These are phyloP conservation scores for Xylariaceae sp. DNA, from an alignment of 2,329 filamentous ascomycete genomes.

Conservation along the genomic window DNA sequence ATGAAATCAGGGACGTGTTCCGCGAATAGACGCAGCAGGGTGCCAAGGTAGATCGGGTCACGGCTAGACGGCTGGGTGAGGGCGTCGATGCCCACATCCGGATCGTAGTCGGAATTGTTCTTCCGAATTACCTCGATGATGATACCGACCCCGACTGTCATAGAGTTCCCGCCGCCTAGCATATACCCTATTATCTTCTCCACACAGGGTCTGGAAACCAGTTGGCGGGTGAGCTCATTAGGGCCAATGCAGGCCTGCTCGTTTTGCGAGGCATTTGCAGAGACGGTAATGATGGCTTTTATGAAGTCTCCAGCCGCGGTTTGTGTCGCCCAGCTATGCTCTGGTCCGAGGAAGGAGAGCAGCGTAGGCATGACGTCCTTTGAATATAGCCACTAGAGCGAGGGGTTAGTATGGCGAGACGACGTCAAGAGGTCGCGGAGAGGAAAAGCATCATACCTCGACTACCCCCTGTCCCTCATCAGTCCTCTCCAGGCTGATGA, in stretches of 20 bases:
- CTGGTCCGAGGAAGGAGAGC: conserved; percentile 77
- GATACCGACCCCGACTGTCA: conserved; percentile 95
- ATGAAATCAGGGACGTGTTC: conserved; percentile 92
- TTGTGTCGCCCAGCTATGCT: conserved; percentile 84
- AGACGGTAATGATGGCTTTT: conserved; percentile 98
- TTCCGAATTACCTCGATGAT: conserved; percentile 98
- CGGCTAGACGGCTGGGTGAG: conserved; percentile 74
- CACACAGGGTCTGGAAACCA: conserved; percentile 82
- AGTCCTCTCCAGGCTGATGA: conserved; percentile 89
- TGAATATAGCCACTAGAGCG: conserved; percentile 75
- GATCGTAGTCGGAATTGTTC: conserved; percentile 98
- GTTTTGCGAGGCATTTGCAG: conserved; percentile 94
- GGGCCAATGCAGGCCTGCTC: conserved; percentile 98
- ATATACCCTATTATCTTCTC: conserved; percentile 84
- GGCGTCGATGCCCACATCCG: conserved; percentile 78
- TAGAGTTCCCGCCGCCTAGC: conserved; percentile 85
- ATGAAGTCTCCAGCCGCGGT: conserved; percentile 96
- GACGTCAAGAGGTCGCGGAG: no score
- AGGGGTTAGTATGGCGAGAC: conserved; percentile 22
- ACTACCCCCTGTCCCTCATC: conserved; percentile 90
- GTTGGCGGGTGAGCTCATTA: conserved; percentile 89
- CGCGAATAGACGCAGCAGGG: conserved; percentile 81
- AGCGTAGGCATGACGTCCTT: conserved; percentile 83
- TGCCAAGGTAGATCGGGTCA: conserved; percentile 94
- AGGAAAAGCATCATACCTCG: conserved; percentile 57